A percentile compares a stretch with the other conserved stretches of the same genome.
These are phyloP conservation scores for Gentiana macrophylla DNA, from an alignment of 257 asterid species.

Conservation along the genomic window DNA sequence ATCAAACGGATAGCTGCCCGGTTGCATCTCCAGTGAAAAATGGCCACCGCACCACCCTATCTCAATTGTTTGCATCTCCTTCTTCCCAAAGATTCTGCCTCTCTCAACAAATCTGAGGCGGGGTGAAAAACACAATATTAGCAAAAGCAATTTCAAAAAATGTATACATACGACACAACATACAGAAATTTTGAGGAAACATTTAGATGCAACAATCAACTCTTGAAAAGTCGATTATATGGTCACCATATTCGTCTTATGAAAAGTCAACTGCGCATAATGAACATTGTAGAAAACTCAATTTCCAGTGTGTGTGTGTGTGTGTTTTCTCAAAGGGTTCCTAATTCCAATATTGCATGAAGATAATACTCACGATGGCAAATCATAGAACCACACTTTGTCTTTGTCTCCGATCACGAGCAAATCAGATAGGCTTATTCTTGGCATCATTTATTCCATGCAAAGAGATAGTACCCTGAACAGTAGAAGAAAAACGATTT, in stretches of 20 bases:
- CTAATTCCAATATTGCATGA: slow-evolving; percentile 31
- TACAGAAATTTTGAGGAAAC: too few relatives aligned
- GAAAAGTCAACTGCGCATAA: background rate
- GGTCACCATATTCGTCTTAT: background rate
- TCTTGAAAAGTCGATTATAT: background rate
- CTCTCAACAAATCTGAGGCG: slow-evolving; percentile 36
- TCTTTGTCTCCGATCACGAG: too few relatives aligned
- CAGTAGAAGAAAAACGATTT: slow-evolving; percentile 6
- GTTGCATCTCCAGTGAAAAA: slow-evolving; percentile 47
- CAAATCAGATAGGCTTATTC: slow-evolving; percentile 36
- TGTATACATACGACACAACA: too few relatives aligned
- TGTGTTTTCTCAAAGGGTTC: too few relatives aligned
- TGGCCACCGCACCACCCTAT: slow-evolving; percentile 21
- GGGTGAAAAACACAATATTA: too few relatives aligned
- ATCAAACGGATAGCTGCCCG: slow-evolving; percentile 45
- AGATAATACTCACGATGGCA: slow-evolving; percentile 39
- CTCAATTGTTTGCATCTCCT: slow-evolving; percentile 16
- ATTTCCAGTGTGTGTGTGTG: slow-evolving; percentile 33
- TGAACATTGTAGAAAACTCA: background rate
- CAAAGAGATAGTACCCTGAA: slow-evolving; percentile 19
- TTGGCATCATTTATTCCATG: slow-evolving; percentile 36
- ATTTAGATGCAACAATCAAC: too few relatives aligned
- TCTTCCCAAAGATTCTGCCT: slow-evolving; percentile 37
- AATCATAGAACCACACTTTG: slow-evolving; percentile 40
- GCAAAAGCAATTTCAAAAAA: too few relatives aligned